Evolutionary conservation across 1,139 yeast genomes (phyloP), one percentile per base, ranked within the genome.

Genomic region (Geotrichum klebahnii): DNA sequence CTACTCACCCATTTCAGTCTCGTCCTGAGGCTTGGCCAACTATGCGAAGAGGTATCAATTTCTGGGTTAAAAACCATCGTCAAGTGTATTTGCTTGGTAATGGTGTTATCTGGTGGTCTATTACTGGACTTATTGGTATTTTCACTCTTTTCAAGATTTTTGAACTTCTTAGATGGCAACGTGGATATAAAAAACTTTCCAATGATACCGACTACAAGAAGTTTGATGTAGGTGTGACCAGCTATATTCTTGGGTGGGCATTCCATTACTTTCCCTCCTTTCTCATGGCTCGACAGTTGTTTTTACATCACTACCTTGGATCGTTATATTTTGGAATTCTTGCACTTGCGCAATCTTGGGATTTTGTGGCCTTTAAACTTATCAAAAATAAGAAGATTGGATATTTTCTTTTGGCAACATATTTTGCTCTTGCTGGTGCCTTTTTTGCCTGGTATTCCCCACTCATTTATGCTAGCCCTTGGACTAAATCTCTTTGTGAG

Each of bases 271-370:
- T 77, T 60, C 98, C 98, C 55, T 90, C 92, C 52, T 90, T 80
- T 74, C 73, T 92, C 55, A 90, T 90, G 97, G 92, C 85, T 26
- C 83, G 97, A 69, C 97, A 89, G 71, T 72, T 92, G 68, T 90
- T 90, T 73, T 74, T 92, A 61, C 97, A 90, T 67, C 97, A 90
- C 68, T 90, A 92, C 67, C 73, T 92, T 59, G 96, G 96, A 50
- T 84, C 96, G 3, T 80, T 86, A 46, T 92, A 89, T 71, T 90
- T 92, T 68, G 95, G 92, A 41, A 76, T 90, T 51, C 75, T 92
- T 58, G 89, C 90, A 0, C 71, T 92, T 54, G 94, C 94, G 24
- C 96, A 89, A 65, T 74, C 79, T 53, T 77, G 89, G 59, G 96
- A 92, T 64, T 73, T 88, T 50, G 55, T 84, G 47, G 73, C 61